These are phyloP conservation scores for Podospora anserina DNA, from an alignment of 495 filamentous ascomycete species.

Conservation along the genomic window DNA sequence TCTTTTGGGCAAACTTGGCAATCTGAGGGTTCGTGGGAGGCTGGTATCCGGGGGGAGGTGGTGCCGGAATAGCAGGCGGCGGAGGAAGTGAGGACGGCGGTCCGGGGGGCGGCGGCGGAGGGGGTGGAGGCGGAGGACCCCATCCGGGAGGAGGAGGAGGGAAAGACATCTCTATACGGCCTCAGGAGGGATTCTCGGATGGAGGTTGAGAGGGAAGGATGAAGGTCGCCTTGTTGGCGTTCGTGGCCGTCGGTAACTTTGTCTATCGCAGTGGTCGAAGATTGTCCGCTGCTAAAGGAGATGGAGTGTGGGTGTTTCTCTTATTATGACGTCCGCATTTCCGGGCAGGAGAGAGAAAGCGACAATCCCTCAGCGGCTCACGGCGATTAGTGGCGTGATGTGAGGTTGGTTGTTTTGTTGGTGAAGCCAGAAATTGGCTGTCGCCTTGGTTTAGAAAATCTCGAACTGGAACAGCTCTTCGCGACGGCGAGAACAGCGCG, in stretches of 20 bases:
- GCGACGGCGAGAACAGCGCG: constrained; percentile 23
- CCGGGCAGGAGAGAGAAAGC: neutral
- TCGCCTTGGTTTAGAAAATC: constrained; percentile 29
- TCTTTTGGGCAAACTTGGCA: constrained; percentile 96
- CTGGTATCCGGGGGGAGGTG: constrained; percentile 85
- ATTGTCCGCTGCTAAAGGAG: neutral
- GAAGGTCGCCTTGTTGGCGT: constrained; percentile 7
- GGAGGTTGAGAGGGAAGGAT: constrained; percentile 19
- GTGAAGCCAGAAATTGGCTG: constrained; percentile 30
- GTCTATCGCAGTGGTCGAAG: neutral
- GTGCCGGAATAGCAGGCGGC: constrained; percentile 60
- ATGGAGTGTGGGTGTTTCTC: neutral
- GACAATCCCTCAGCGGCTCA: constrained; percentile 18
- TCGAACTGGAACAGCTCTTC: constrained; percentile 15
- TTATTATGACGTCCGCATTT: neutral
- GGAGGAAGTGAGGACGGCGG: constrained; percentile 72
- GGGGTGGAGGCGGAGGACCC: constrained; percentile 47
- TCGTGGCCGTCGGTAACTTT: constrained; percentile 2
- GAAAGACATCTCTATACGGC: constrained; percentile 62
- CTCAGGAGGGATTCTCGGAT: neutral
- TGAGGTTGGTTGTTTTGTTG: constrained; percentile 17
- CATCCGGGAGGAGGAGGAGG: constrained; percentile 57
- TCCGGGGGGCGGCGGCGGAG: constrained; percentile 76
- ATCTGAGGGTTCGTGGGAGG: constrained; percentile 81
- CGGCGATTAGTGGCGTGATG: constrained; percentile 19